Conservation (phyloP, 257 asterid genomes). For the Solanum lignicaule region DNA sequence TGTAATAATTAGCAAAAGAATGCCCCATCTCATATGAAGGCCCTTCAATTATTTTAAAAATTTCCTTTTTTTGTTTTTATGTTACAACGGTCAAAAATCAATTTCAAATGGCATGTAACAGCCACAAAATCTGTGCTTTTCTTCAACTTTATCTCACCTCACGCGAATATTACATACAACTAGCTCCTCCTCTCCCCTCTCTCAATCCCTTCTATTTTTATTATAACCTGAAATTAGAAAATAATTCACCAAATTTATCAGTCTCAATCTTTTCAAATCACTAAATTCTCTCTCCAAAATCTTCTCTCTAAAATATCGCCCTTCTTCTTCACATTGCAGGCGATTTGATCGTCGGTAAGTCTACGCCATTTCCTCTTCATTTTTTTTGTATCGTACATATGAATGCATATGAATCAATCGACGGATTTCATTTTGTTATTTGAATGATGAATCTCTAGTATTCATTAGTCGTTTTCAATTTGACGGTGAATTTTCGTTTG, state of each 20-base stretch:
- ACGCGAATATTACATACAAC: not conserved
- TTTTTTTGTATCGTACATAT: not conserved
- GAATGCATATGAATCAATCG: not conserved
- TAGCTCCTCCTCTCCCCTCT: not conserved
- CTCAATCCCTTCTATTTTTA: not conserved
- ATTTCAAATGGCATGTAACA: constrained; percentile 50
- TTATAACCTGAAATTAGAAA: not conserved
- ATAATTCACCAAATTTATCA: constrained; percentile 1
- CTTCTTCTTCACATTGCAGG: constrained; percentile 23
- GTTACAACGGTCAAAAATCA: constrained; percentile 24
- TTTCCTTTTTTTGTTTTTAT: not conserved
- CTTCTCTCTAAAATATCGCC: not conserved
- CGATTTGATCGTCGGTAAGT: constrained; percentile 20
- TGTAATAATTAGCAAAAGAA: constrained; percentile 8
- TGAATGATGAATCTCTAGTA: not conserved
- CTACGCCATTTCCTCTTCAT: not conserved
- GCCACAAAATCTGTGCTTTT: constrained; percentile 20
- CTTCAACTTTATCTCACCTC: not conserved
- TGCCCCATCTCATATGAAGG: not conserved
- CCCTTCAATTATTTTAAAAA: not conserved
- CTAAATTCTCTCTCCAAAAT: not conserved
- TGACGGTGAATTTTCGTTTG: constrained; percentile 1
- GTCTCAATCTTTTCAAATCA: constrained; percentile 4
- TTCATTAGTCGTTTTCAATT: constrained; percentile 1
- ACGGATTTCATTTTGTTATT: not conserved